phyloP scores from a whole-genome alignment of 179 eudicot genomes.

The Beta corolliflora region DNA sequence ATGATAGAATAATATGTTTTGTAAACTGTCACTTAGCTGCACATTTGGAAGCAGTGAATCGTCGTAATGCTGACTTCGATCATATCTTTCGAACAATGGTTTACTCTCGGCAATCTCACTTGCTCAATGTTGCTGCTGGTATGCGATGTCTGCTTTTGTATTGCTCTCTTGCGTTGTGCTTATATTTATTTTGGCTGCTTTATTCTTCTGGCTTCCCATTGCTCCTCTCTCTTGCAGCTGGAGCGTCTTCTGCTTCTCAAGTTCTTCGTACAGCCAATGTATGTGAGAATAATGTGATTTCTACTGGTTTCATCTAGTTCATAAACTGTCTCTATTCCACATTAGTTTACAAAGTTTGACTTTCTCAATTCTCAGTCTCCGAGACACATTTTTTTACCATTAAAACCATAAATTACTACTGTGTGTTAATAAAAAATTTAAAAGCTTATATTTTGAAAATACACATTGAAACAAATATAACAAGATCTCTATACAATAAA shows the following conservation, averaged over 20 bases:
- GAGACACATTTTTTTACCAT: too few relatives aligned
- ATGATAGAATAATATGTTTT: conserved; percentile 89
- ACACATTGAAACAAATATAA: too few relatives aligned
- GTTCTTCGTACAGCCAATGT: conserved; percentile 63
- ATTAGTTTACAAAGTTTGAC: too few relatives aligned
- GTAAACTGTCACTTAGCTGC: conserved; percentile 98
- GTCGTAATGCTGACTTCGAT: conserved; percentile 93
- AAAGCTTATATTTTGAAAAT: too few relatives aligned
- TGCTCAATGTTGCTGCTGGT: conserved; percentile 84
- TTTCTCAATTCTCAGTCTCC: neutral
- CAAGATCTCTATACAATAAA: too few relatives aligned
- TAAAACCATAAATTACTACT: too few relatives aligned
- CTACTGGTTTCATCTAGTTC: neutral
- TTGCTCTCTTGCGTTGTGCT: conserved; percentile 70
- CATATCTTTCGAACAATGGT: conserved; percentile 86
- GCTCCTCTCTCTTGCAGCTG: conserved; percentile 83
- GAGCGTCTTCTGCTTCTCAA: conserved; percentile 71
- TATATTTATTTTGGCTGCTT: conserved; percentile 75
- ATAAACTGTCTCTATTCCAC: too few relatives aligned
- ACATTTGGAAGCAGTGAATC: conserved; percentile 95
- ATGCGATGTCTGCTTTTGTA: conserved; percentile 65
- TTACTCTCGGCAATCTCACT: conserved; percentile 74
- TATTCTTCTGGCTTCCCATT: conserved; percentile 69
- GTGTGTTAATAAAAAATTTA: too few relatives aligned
- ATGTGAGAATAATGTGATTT: conserved; percentile 28